Evolutionary conservation across 208 protist species (phyloP), one percentile per base, ranked within the genome.

Genomic region (Wallacemonas sp.): DNA sequence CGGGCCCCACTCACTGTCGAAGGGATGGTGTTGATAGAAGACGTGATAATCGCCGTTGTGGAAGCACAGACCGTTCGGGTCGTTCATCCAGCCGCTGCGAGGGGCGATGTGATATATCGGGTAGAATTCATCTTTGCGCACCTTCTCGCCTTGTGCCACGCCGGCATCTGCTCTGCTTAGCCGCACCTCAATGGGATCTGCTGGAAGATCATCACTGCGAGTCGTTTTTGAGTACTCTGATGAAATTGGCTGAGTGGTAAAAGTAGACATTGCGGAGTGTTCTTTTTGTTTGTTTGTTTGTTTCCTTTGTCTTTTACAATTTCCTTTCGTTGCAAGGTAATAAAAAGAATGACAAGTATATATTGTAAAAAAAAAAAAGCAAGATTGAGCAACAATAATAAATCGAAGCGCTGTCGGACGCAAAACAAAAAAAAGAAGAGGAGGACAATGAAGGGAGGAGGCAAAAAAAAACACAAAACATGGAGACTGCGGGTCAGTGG

Each of bases 21-120:
- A 79, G 1, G 82, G 82, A 26, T 88, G 38, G 45, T 88, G 78
- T 64, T 88, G 77, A 38, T 84, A 88, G 47, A 88, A 88, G 6
- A 88, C 66, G 33, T 88, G 82, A 31, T 88, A 88, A 2, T 82
- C 62, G 0, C 74, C 77, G 60, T 84, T 81, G 56, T 80, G 81
- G 42, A 70, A 82, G 14, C 84, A 64, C 21, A 85, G 55, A 1
- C 77, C 82, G 28, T 64, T 77, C 1, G 77, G 77, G 12, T 72
- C 82, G 65, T 79, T 80, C 79, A 84, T 82, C 33, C 75, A 84
- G 0, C 78, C 63, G 2, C 74, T 76, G 38, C 79, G 84, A 1
- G 82, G 82, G 1, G 82, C 75, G 12, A 88, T 75, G 55, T 88
- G 82, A 44, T 84, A 84, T 0, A 67, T 21, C 3, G 82, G 82